These are phyloP conservation scores for Phytophthora nicotianae DNA, from an alignment of 352 stramenopile species.

Conservation along the genomic window DNA sequence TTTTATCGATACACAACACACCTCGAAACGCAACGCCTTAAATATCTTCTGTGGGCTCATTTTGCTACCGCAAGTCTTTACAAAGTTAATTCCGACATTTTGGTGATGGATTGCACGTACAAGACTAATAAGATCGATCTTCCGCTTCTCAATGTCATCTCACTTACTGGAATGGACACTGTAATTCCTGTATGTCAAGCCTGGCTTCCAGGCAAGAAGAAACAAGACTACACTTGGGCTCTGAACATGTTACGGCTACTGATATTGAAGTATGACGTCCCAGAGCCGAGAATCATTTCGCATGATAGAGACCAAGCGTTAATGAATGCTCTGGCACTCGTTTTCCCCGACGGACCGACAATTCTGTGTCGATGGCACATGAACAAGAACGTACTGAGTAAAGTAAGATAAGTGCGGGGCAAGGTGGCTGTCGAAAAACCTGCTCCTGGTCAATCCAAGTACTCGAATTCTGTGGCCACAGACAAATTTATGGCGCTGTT, in stretches of 20 bases:
- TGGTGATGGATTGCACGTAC: constrained; percentile 18
- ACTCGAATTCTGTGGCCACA: not conserved
- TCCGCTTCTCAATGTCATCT: constrained; percentile 11
- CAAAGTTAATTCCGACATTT: constrained; percentile 1
- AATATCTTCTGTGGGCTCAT: constrained; percentile 2
- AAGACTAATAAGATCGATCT: constrained; percentile 14
- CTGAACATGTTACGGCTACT: not conserved
- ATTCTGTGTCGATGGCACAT: constrained; percentile 8
- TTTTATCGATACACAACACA: not conserved
- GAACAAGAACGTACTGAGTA: constrained; percentile 4
- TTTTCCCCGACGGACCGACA: not conserved
- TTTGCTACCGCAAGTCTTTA: not conserved
- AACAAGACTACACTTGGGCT: constrained; percentile 8
- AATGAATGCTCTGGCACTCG: constrained; percentile 1
- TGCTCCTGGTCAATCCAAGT: not conserved
- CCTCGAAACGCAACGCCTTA: not conserved
- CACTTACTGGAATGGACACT: constrained; percentile 10
- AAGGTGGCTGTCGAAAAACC: not conserved
- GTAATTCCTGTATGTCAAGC: constrained; percentile 2
- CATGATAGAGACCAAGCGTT: constrained; percentile 3
- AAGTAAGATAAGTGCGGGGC: not conserved
- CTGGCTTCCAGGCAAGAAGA: constrained; percentile 9
- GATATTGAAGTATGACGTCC: constrained; percentile 2
- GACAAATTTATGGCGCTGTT: constrained; percentile 4
- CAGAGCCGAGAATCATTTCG: not conserved